Percentiles rank a stretch among this genome's conserved stretches.
Conservation (phyloP, 2,329 filamentous ascomycete genomes). For the Chaetomium sp. region DNA sequence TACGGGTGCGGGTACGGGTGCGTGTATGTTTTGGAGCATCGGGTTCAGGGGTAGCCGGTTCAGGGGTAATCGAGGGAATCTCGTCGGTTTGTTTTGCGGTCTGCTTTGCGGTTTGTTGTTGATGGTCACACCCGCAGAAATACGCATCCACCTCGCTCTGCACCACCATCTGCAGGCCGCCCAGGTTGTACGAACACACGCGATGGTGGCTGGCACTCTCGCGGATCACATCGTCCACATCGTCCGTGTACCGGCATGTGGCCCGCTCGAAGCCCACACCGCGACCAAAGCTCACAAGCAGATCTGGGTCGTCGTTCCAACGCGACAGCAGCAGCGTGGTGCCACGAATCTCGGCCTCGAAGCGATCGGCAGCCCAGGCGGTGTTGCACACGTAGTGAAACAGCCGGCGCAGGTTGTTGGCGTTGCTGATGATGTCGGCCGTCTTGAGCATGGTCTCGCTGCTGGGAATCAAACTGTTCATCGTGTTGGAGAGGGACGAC, state of each 20-base stretch:
- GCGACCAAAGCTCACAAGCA: conserved; percentile 10
- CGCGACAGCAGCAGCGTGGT: conserved; percentile 17
- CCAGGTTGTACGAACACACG: conserved; percentile 20
- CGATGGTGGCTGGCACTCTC: conserved; percentile 20
- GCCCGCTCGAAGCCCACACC: conserved; percentile 19
- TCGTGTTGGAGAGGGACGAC: not conserved
- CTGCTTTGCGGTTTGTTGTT: not conserved
- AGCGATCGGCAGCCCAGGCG: conserved; percentile 1
- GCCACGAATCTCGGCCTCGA: conserved; percentile 16
- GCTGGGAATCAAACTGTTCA: too few species aligned
- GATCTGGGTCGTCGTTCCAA: conserved; percentile 20
- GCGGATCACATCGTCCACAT: conserved; percentile 5
- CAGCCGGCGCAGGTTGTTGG: conserved; percentile 19
- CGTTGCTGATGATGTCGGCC: conserved; percentile 21
- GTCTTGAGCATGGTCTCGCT: not conserved
- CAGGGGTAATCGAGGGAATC: not conserved
- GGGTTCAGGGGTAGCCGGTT: not conserved
- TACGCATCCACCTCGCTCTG: conserved; percentile 22
- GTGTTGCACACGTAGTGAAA: conserved; percentile 14
- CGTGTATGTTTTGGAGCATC: not conserved
- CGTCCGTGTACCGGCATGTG: conserved; percentile 18
- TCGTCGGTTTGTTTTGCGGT: not conserved
- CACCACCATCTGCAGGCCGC: conserved; percentile 15
- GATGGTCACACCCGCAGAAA: conserved; percentile 13
- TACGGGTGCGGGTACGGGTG: not conserved